Conservation (phyloP, 441 rosid species). For the Capsella rubella region DNA sequence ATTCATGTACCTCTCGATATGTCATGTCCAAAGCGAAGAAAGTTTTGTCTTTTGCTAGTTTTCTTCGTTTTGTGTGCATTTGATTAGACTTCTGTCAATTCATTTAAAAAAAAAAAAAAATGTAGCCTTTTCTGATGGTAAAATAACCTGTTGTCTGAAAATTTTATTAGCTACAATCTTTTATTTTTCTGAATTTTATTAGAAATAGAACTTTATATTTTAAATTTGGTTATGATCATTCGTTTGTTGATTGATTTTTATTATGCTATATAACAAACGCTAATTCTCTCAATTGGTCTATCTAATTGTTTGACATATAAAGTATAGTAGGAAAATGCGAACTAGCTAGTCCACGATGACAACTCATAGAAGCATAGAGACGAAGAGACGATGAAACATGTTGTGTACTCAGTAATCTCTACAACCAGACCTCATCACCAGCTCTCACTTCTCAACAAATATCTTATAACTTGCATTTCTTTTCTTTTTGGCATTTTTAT, state of each 20-base stretch:
- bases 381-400: constrained; percentile 19
- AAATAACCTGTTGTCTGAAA: neutral
- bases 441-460: constrained; percentile 22
- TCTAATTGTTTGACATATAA: neutral
- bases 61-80: constrained; percentile 33
- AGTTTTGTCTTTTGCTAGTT: constrained; percentile 44
- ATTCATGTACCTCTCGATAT: constrained; percentile 37
- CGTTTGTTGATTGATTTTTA: too few species aligned
- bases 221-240: too few species aligned
- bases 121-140: neutral
- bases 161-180: neutral
- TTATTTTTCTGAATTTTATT: too few species aligned
- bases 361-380: constrained; percentile 2
- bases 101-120: too few species aligned
- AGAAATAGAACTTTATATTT: too few species aligned
- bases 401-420: constrained; percentile 11
- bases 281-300: too few species aligned
- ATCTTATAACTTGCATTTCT: neutral
- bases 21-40: constrained; percentile 39
- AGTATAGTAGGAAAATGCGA: neutral
- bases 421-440: neutral
- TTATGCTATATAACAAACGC: too few species aligned
- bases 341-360: neutral
- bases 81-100: constrained; percentile 31
- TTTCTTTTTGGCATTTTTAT: neutral